Evolutionary conservation across 164 flowering plant species (phyloP), one percentile per base, ranked within the genome.

Genomic region (Sextonia rubra): DNA sequence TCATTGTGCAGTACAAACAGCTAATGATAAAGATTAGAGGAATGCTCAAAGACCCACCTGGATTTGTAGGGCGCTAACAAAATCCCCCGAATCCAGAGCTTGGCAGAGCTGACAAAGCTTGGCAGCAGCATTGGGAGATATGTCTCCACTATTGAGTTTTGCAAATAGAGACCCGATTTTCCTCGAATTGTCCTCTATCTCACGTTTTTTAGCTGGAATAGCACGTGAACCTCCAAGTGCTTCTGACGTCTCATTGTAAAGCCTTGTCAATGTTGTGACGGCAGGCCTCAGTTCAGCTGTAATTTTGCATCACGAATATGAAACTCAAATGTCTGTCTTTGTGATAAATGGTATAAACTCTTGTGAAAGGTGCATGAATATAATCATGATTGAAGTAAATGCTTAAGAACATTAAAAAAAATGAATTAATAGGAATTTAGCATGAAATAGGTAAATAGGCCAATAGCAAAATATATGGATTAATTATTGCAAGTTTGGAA

Each of bases 161-260:
- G 86, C 94, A 82, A 96, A 92, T 77, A 96, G 78, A 67, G 93
- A 89, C 64, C 99, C 99, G 25, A 96, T 71, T 83, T 90, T 96
- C 75, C 79, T 92, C 56, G 99, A 96, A 77, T 93, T 93, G 74
- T 96, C 99, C 56, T 96, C 99, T 58, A 96, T 90, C 83, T 96
- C 99, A 60, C 97, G 86, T 83, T 83, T 96, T 82, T 88, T 92
- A 24, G 89, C 91, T 24, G 90, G 90, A 83, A 85, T 87, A 72
- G 98, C 99, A 64, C 88, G 89, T 55, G 91, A 24, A 66, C 98
- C 98, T 63, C 98, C 99, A 60, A 92, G 70, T 44, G 89, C 94
- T 80, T 89, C 92, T 30, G 97, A 88, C 71, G 98, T 90, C 86
- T 96, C 98, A 66, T 90, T 84, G 82, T 85, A 96, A 24, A 96